phyloP scores from a whole-genome alignment of 768 basidiomycete species.

The Coprinopsis cinerea region DNA sequence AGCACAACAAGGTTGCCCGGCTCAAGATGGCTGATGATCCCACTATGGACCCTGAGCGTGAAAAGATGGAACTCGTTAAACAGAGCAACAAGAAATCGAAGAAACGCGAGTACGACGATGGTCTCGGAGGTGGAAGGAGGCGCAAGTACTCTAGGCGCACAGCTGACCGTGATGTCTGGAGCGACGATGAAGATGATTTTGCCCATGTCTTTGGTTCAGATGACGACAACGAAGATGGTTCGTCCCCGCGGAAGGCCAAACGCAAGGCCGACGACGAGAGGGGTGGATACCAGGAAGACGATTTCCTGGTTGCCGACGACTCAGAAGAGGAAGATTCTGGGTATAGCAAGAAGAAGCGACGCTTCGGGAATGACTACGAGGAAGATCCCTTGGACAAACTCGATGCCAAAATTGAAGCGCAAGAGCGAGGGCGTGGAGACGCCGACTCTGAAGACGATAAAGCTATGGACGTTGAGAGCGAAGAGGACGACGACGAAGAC shows the following conservation, averaged over 20 bases:
- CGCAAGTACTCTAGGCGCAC: constrained; percentile 38
- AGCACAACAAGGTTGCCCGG: constrained; percentile 75
- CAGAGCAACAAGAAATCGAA: constrained; percentile 60
- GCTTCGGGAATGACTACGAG: constrained; percentile 30
- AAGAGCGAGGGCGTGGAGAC: constrained; percentile 29
- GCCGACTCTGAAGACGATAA: constrained; percentile 24
- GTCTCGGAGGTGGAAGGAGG: constrained; percentile 42
- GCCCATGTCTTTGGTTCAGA: constrained; percentile 43
- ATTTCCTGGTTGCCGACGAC: constrained; percentile 76
- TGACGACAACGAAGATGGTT: constrained; percentile 48
- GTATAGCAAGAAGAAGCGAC: constrained; percentile 32
- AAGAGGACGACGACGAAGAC: constrained; percentile 68
- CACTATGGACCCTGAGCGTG: constrained; percentile 68
- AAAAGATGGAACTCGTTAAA: constrained; percentile 62
- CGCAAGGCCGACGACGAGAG: constrained; percentile 26
- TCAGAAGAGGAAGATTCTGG: constrained; percentile 60
- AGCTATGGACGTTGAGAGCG: constrained; percentile 72
- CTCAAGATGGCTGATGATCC: constrained; percentile 79
- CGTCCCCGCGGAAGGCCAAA: constrained; percentile 38
- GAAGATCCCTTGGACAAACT: constrained; percentile 65
- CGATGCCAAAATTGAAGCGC: constrained; percentile 62
- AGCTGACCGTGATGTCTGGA: constrained; percentile 37
- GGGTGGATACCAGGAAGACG: constrained; percentile 71
- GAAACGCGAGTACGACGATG: constrained; percentile 45
- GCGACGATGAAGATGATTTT: constrained; percentile 67